These are phyloP conservation scores for Pseudocercospora fijiensis DNA, from an alignment of 2,329 filamentous ascomycete species.

Conservation along the genomic window DNA sequence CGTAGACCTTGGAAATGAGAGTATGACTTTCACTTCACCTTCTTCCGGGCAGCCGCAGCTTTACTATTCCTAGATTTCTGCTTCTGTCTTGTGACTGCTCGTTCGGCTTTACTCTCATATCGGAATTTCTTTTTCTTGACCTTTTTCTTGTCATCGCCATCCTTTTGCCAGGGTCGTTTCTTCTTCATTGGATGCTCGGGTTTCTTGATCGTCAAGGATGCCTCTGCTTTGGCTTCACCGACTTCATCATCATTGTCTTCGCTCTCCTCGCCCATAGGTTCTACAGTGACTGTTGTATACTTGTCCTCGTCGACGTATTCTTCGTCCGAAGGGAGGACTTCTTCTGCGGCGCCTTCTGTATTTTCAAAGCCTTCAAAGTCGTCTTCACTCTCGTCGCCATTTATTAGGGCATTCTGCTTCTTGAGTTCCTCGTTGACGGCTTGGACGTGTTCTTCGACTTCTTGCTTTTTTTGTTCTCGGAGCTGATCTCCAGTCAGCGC, in stretches of 20 bases:
- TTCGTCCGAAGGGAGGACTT: slow-evolving; percentile 58
- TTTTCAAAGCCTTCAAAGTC: slow-evolving; percentile 30
- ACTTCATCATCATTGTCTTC: slow-evolving; percentile 38
- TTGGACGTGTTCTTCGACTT: slow-evolving; percentile 78
- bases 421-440: slow-evolving; percentile 70
- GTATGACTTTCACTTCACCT: slow-evolving; percentile 12
- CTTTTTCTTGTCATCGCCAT: slow-evolving; percentile 50
- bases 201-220: slow-evolving; percentile 30
- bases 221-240: slow-evolving; percentile 28
- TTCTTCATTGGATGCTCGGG: slow-evolving; percentile 27
- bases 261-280: slow-evolving; percentile 68
- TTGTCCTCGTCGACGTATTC: slow-evolving; percentile 96
- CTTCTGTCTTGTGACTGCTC: slow-evolving; percentile 62
- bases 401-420: slow-evolving; percentile 49
- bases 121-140: slow-evolving; percentile 86
- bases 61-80: slow-evolving; percentile 69
- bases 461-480: slow-evolving; percentile 75
- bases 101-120: slow-evolving; percentile 85
- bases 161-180: slow-evolving; percentile 53
- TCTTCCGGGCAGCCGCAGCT: slow-evolving; percentile 54
- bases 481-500: slow-evolving; percentile 55
- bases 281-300: slow-evolving; percentile 91
- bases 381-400: slow-evolving; percentile 30
- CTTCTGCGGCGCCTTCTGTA: slow-evolving; percentile 17
- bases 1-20: too few relatives aligned